Evolutionary conservation across 345 rosid genomes (phyloP), one percentile per base, ranked within the genome.

Genomic region (Acer saccharum): DNA sequence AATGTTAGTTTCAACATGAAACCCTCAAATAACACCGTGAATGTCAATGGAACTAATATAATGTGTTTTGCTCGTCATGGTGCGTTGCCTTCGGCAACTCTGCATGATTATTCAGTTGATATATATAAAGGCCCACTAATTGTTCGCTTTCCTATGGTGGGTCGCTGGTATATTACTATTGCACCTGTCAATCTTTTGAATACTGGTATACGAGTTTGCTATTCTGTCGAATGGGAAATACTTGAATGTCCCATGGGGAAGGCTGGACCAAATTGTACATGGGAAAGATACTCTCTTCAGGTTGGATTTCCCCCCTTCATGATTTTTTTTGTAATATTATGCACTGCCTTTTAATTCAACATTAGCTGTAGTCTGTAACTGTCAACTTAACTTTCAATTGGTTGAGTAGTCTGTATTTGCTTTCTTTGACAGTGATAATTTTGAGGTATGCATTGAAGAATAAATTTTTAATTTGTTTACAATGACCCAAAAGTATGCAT

Each of bases 161-260:
- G 99, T 77, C 89, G 85, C 27, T 96, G 98, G 99, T 92, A 85
- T 81, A 76, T 96, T n/a, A 80, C 89, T 77, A 77, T 92, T 77
- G 43, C 86, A 73, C 84, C 87, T 71, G 76, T 71, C 63, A 90
- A 91, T 85, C 78, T 86, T 25, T 79, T 86, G 11, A 67, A 73
- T 73, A 52, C 80, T 25, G 68, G 35, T 20, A 74, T 82, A 67
- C 85, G 78, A 71, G 85, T 87, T 77, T 96, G 99, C 85, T 94
- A 90, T 87, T 89, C 95, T 44, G 32, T 96, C 81, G 82, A 84
- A 63, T 81, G 82, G 80, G 86, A 92, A 85, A 73, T 88, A 67
- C 84, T 88, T 8, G 89, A 88, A 13, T 95, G 99, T 83, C 96
- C 98, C 2, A 50, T 44, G 65, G 97, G 91, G 50, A 93, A 86